A percentile compares a stretch with the other conserved stretches of the same genome.
phyloP scores from a whole-genome alignment of 352 stramenopile species.

The Phytopythium chamaehyphon region DNA sequence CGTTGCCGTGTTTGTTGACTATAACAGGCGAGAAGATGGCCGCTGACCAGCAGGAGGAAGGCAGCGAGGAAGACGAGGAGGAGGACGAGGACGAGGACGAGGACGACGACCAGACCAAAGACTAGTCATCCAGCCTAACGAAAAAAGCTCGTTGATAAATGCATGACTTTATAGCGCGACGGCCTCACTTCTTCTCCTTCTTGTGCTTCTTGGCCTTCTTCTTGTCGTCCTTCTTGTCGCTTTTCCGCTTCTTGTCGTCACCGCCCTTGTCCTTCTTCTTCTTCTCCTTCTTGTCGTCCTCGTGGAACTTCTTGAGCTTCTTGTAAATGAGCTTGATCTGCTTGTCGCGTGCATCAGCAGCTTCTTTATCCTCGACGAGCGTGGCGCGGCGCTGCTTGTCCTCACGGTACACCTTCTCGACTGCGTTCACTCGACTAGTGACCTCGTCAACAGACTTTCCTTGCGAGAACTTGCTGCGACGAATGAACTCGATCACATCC shows the following conservation, averaged over 20 bases:
- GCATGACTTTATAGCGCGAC: no score
- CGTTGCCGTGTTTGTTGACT: background rate
- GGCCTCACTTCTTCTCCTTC: conserved; percentile 28
- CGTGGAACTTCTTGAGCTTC: conserved; percentile 82
- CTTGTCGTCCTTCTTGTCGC: conserved; percentile 58
- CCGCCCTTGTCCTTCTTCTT: conserved; percentile 55
- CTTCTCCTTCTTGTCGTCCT: conserved; percentile 65
- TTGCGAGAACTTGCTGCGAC: conserved; percentile 67
- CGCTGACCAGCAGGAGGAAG: conserved; percentile 58
- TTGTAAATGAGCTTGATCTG: conserved; percentile 85
- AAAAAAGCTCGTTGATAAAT: no score
- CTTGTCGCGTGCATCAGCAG: conserved; percentile 38
- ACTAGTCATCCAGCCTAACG: background rate
- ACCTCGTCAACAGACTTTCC: conserved; percentile 38
- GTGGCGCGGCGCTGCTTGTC: conserved; percentile 29
- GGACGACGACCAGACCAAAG: conserved; percentile 13
- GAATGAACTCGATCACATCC: conserved; percentile 59
- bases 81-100: conserved; percentile 33
- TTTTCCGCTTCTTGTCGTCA: conserved; percentile 67
- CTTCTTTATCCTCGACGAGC: conserved; percentile 28
- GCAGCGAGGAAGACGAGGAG: conserved; percentile 54
- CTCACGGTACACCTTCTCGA: conserved; percentile 28
- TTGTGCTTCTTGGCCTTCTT: conserved; percentile 56
- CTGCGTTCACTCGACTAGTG: conserved; percentile 22
- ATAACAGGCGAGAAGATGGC: conserved; percentile 75